Base-by-base conservation (phyloP, 129 eudicot genomes). In the Ambrosia artemisiifolia region DNA sequence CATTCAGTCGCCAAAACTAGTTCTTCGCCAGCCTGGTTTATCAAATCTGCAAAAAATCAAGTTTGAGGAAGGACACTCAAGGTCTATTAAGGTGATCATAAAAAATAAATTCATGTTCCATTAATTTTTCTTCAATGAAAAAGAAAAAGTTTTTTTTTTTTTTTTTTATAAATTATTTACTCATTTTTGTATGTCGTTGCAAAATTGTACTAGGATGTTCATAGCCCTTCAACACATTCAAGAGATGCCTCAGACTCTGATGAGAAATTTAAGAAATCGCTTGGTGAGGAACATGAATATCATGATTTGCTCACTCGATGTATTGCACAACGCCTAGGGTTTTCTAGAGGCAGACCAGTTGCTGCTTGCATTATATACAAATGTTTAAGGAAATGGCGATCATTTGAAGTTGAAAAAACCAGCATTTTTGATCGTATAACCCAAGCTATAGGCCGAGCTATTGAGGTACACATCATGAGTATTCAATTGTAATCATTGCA, bases 301-400 rank as follows among this genome's bases (percentile, higher is more conserved):
- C 93, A 88, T 24, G 96, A 94, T 77, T 81, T 94, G 89, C 91
- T 94, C 75, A 87, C 86, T 63, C 88, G 98, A 28, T 94, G 95
- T 78, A 72, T 94, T 34, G 83, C 97, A 19, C 96, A 88, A 81
- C 95, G 83, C 65, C 80, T 90, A 11, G 98, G 97, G 53, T 90
- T 94, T 83, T 80, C 96, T 11, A 88, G 78, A 76, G 96, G 95
- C 47, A 81, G 96, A 76, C 96, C 98, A 6, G 84, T 90, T 77
- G 95, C 98, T 68, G 98, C 98, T 24, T 90, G 98, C 81, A 85
- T 88, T 64, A 94, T 90, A 44, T 90, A 90, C 85, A 90, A 87
- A 73, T 94, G 98, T 76, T 83, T 94, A 64, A 81, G 93, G 79
- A 93, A 94, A 69, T 94, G 98, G 98, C 86, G 83, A 57, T 94